Base-by-base conservation (phyloP, 768 basidiomycete species). In the Suillus clintonianus region DNA sequence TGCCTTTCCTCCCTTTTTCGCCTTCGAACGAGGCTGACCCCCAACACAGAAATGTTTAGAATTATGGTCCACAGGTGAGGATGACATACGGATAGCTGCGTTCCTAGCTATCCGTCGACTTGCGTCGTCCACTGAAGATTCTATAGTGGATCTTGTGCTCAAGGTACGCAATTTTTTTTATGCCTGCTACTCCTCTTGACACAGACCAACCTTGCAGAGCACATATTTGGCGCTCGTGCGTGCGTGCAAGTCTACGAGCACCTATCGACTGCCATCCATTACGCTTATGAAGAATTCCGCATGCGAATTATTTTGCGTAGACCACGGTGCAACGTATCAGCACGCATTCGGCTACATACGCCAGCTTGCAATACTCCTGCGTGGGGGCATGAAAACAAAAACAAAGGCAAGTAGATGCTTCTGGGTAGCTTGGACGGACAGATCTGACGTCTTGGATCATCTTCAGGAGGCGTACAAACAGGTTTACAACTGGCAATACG, bases 401-500 rank as follows among this genome's bases (percentile, higher is more conserved):
- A 89, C 87, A 34, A 95, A 95, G 83, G 94, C 89, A 48, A 6
- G 80, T 72, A 30, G 39, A 65, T 42, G 37, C 22, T 55, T 59
- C 17, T 27, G 11, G 41, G 30, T 47, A 27, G 22, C 55, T 24
- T 27, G 17, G 17, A 5, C 24, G 11, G 15, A 14, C 37, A 57
- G 17, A 19, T 22, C 62, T 64, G 9, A 67, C 15, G 67, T 54
- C 63, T 56, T 63, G 58, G 54, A 54, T 62, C 39, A 27, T 53
- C 47, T 13, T 19, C 62, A 94, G 90, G 95, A 99, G 68, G 89
- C 94, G 10, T 96, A 91, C 79, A 90, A 90, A 75, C 89, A 91
- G 69, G 97, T 99, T 24, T 97, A 99, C 78, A 99, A 98, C 78
- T 99, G 97, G 97, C 97, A 98, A 78, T 98, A 90, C 68, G 91